Evolutionary conservation across 2,329 filamentous ascomycete species (phyloP).

Genomic region (Pyrenophora teres): DNA sequence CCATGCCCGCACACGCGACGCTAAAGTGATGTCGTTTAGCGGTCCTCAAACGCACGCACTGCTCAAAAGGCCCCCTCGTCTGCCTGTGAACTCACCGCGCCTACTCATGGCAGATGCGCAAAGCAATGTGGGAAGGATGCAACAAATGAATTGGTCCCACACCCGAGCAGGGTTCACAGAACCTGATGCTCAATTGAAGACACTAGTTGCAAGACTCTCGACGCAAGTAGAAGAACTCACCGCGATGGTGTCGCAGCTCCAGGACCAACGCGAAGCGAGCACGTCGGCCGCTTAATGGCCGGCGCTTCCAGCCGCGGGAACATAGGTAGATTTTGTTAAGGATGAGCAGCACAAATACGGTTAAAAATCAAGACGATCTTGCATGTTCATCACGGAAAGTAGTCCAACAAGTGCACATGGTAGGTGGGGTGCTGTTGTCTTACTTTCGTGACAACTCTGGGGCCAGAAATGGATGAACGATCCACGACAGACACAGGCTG

Average conservation of each 20-base stretch:
- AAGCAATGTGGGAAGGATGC: conserved; percentile 22
- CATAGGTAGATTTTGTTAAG: conserved; percentile 15
- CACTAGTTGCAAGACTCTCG: conserved; percentile 47
- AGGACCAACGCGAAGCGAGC: conserved; percentile 39
- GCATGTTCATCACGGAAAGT: conserved; percentile 14
- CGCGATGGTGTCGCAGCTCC: conserved; percentile 46
- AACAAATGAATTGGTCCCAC: conserved; percentile 27
- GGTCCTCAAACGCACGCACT: conserved; percentile 38
- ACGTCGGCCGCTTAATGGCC: conserved; percentile 39
- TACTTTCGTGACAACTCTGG: conserved; percentile 16
- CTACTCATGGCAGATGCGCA: conserved; percentile 30
- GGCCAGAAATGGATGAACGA: conserved; percentile 23
- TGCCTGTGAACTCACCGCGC: conserved; percentile 42
- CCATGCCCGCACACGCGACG: conserved; percentile 25
- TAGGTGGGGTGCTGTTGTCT: conserved; percentile 28
- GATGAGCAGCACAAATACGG: conserved; percentile 12
- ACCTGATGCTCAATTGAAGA: conserved; percentile 40
- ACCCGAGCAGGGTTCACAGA: conserved; percentile 31
- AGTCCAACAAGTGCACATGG: conserved; percentile 18
- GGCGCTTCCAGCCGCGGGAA: conserved; percentile 42
- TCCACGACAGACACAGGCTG: conserved; percentile 21
- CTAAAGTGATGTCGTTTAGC: conserved; percentile 34
- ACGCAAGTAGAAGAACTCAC: conserved; percentile 49
- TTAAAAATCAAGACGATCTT: conserved; percentile 19
- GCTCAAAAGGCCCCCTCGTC: conserved; percentile 34